phyloP scores from a whole-genome alignment of 2,329 filamentous ascomycete species.

The Talaromyces sp. region DNA sequence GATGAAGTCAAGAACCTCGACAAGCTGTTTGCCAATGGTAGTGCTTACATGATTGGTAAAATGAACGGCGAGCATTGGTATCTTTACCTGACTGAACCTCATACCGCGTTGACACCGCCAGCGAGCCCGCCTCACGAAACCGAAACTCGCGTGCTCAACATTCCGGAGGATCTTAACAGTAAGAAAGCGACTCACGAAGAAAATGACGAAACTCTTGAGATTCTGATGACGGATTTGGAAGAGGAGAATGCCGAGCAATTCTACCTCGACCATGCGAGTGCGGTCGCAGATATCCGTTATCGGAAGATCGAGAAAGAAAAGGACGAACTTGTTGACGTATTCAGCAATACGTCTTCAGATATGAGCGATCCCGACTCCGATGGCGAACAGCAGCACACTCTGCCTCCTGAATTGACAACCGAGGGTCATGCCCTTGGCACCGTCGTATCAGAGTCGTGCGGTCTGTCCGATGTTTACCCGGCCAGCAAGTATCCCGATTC shows the following conservation, averaged over 20 bases:
- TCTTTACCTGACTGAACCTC: slow-evolving; percentile 88
- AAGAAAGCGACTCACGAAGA: slow-evolving; percentile 31
- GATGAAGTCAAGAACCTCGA: slow-evolving; percentile 93
- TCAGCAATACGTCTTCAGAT: slow-evolving; percentile 68
- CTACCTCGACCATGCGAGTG: slow-evolving; percentile 77
- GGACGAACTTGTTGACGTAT: slow-evolving; percentile 65
- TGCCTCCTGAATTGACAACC: slow-evolving; percentile 74
- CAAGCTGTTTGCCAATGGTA: slow-evolving; percentile 84
- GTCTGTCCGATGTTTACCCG: slow-evolving; percentile 85
- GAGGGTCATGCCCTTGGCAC: slow-evolving; percentile 93
- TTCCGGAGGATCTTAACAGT: slow-evolving; percentile 42
- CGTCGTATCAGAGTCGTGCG: slow-evolving; percentile 85
- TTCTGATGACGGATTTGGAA: slow-evolving; percentile 67
- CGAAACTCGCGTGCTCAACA: slow-evolving; percentile 57
- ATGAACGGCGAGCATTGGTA: slow-evolving; percentile 99
- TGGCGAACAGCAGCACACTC: slow-evolving; percentile 35
- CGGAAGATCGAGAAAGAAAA: slow-evolving; percentile 65
- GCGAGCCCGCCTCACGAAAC: slow-evolving; percentile 63
- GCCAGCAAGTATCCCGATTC: slow-evolving; percentile 84
- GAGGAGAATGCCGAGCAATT: slow-evolving; percentile 65
- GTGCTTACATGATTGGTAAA: slow-evolving; percentile 98
- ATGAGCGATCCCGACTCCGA: slow-evolving; percentile 58
- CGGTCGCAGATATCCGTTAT: slow-evolving; percentile 79
- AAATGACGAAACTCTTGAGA: slow-evolving; percentile 55
- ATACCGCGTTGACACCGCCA: slow-evolving; percentile 74